phyloP scores from a whole-genome alignment of 192 early-diverging fungal genomes.

The Kickxella alabastrina region DNA sequence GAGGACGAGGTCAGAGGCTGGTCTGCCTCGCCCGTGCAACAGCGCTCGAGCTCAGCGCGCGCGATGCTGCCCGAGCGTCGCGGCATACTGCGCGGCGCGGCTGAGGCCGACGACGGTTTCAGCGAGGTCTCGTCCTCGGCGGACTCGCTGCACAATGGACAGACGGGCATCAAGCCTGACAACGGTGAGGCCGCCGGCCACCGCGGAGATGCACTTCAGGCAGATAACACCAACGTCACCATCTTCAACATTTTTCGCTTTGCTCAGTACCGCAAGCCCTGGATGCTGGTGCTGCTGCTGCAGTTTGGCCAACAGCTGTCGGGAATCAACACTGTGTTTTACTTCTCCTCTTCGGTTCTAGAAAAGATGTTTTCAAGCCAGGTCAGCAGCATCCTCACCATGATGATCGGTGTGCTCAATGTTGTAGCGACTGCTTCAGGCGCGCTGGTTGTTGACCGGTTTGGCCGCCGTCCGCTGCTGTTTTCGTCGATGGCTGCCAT shows the following conservation, averaged over 20 bases:
- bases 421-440: constrained; percentile 70
- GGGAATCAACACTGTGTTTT: constrained; percentile 92
- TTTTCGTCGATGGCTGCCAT: constrained; percentile 66
- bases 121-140: neutral
- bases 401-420: constrained; percentile 78
- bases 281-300: constrained; percentile 63
- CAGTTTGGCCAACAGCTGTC: constrained; percentile 86
- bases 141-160: neutral
- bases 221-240: constrained; percentile 17
- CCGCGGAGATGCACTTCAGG: constrained; percentile 7
- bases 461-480: constrained; percentile 73
- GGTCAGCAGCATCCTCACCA: constrained; percentile 63
- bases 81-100: neutral
- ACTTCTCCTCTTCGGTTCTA: constrained; percentile 77
- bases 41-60: too few relatives aligned
- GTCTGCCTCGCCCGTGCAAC: neutral
- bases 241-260: constrained; percentile 46
- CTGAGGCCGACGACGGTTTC: neutral
- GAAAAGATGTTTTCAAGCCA: constrained; percentile 59
- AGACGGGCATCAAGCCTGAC: constrained; percentile 9
- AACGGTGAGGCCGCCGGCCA: neutral
- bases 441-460: constrained; percentile 68
- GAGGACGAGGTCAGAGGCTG: constrained; percentile 41
- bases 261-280: constrained; percentile 58
- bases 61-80: neutral